Base-by-base conservation (phyloP, 2,329 filamentous ascomycete genomes). In the Penicillium sp. region DNA sequence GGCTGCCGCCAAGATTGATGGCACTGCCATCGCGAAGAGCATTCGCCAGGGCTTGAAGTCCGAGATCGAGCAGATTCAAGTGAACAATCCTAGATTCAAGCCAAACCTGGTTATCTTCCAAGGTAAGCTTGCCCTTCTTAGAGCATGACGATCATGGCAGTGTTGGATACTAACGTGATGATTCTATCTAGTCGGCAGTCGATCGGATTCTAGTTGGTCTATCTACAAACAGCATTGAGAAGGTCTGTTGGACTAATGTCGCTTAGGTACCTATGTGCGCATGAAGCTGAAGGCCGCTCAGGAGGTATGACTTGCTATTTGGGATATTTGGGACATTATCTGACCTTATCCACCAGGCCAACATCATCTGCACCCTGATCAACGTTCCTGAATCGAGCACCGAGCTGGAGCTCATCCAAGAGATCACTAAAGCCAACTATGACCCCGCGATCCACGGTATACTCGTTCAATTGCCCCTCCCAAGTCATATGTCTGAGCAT, bases 231-330 rank as follows among this genome's bases (percentile, higher is more conserved):
- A 53, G 49, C 55, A 17, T 6, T 31, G 24, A 51, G 43, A 21
- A 21, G 24, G 38, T 45, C 4, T 2, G 21, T 21, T 2, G 40
- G 29, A 42, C 22, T 37, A 43, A 37, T 39, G 39, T 46, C 44
- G 24, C 56, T 50, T 64, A 91, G 87, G 84, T 65, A 97, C 91
- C 45, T 98, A 98, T 86, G 91, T 98, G 72, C 90, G 90, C 74
- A 98, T 98, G 93, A 98, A 98, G 77, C 76, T 96, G 65, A 98
- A 96, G 79, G 93, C 93, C 58, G 93, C 93, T 51, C 77, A 87
- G 69, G 93, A 97, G 79, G 87, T 89, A 75, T 12, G 38, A 17
- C 17, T 34, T 21, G 12, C 31, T 39, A 37, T 38, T 38, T 15
- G 29, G n/a, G 15, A 37, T 15, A 39, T 48, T 15, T n/a, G 39